Evolutionary conservation across 2,329 filamentous ascomycete genomes (phyloP), one percentile per base, ranked within the genome.

Genomic region (Fusarium devonianum): DNA sequence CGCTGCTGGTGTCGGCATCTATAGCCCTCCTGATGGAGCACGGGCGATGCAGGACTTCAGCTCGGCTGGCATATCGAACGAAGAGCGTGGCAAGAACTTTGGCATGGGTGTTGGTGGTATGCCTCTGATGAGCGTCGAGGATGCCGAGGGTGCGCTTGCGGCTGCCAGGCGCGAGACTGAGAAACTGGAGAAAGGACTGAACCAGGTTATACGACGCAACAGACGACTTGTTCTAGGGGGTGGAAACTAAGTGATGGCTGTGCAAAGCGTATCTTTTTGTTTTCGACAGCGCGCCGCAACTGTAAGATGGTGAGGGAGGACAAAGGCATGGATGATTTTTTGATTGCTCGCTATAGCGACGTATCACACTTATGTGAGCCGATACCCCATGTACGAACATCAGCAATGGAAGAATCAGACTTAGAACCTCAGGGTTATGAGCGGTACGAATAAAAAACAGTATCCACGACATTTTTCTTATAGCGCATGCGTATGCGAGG

Each of bases 181-280:
- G 56, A 80, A 76, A 62, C 67, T 86, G 21, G 84, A 87, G 71
- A 86, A 84, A 74, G 80, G 74, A 33, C 69, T 88, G 45, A 82
- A 82, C 65, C 75, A 78, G 32, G 66, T 86, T 14, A 78, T 87
- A 45, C 82, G 80, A 71, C 81, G 79, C 67, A 88, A 88, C 64
- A 72, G 78, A 46, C 75, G 79, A 39, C 59, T 86, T 30, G 63
- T 85, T 22, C 59, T 81, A 3, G 74, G 75, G 17, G 52, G 61
- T 19, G 56, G 62, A 11, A 65, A 60, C 47, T 70, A 41, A 54
- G 13, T 5, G n/a, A 8, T 4, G 25, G 14, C 3, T n/a, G 18
- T 29, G 30, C 11, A 26, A 18, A 7, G 13, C 25, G 17, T 13
- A 12, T 10, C 33, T 3, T 14, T 12, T 36, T 32, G 30, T 35